Percentiles rank a stretch among this genome's conserved stretches.
Conservation (phyloP, 2,329 filamentous ascomycete genomes). For the Neoascochyta sp. region DNA sequence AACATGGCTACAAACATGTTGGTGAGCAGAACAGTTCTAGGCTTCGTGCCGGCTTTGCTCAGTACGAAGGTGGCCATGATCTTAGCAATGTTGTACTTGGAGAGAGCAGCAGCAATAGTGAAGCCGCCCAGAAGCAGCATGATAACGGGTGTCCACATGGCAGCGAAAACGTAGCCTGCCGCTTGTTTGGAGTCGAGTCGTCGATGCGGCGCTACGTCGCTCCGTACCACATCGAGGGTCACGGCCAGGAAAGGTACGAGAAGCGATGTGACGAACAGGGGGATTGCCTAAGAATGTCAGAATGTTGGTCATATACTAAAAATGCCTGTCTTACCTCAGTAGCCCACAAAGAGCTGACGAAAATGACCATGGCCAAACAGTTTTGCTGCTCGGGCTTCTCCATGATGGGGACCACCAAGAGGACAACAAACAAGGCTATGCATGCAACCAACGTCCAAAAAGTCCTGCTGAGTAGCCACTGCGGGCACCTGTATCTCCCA, state of each 20-base stretch:
- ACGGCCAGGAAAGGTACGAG: slow-evolving; percentile 92
- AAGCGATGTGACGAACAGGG: slow-evolving; percentile 92
- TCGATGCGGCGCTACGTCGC: slow-evolving; percentile 64
- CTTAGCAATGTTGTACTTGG: slow-evolving; percentile 97
- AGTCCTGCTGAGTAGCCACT: slow-evolving; percentile 78
- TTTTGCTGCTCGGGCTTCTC: slow-evolving; percentile 88
- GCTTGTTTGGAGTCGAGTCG: slow-evolving; percentile 77
- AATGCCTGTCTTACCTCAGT: slow-evolving; percentile 65
- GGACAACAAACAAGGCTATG: slow-evolving; percentile 66
- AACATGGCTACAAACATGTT: slow-evolving; percentile 99
- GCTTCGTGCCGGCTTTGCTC: slow-evolving; percentile 91
- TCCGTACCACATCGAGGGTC: slow-evolving; percentile 75
- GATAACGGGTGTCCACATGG: slow-evolving; percentile 99
- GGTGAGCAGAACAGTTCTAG: slow-evolving; percentile 83
- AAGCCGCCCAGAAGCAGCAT: slow-evolving; percentile 97
- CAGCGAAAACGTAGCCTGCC: slow-evolving; percentile 78
- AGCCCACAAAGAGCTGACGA: slow-evolving; percentile 92
- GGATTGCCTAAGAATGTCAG: slow-evolving; percentile 67
- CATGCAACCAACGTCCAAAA: slow-evolving; percentile 73
- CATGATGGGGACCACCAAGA: slow-evolving; percentile 79
- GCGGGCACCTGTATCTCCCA: slow-evolving; percentile 69
- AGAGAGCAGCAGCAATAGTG: slow-evolving; percentile 88
- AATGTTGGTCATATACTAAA: neutral
- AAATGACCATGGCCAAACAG: slow-evolving; percentile 86
- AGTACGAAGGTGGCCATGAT: slow-evolving; percentile 93